phyloP scores from a whole-genome alignment of 306 rosid genomes.

The Carpinus fangiana region DNA sequence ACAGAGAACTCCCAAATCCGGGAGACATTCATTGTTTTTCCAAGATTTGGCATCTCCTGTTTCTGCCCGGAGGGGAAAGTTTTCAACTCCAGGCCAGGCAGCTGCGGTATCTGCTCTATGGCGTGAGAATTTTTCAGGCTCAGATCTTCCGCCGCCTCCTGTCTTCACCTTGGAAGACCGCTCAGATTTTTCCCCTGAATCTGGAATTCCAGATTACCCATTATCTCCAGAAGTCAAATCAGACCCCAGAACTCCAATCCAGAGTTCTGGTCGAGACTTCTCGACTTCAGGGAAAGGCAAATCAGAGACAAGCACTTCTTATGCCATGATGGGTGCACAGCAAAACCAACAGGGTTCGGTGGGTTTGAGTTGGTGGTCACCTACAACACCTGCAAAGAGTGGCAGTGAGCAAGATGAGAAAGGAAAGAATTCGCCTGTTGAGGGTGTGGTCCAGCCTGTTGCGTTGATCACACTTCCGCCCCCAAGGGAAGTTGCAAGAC shows the following conservation, averaged over 20 bases:
- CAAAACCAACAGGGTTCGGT: conserved; percentile 64
- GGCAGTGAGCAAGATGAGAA: conserved; percentile 75
- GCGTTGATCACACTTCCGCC: conserved; percentile 89
- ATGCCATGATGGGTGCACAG: conserved; percentile 65
- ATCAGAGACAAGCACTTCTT: conserved; percentile 78
- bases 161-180: conserved; percentile 88
- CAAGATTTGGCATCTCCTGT: conserved; percentile 94
- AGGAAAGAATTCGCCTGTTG: conserved; percentile 88
- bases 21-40: conserved; percentile 80
- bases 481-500: conserved; percentile 89
- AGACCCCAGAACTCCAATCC: conserved; percentile 60
- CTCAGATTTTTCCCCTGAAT: conserved; percentile 88
- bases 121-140: conserved; percentile 69
- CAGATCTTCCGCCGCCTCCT: conserved; percentile 98
- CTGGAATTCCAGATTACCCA: conserved; percentile 83
- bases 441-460: conserved; percentile 89
- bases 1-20: conserved; percentile 75
- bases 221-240: conserved; percentile 79
- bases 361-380: conserved; percentile 78
- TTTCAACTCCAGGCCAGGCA: conserved; percentile 84
- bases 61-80: conserved; percentile 68
- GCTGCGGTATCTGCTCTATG: conserved; percentile 79
- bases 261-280: conserved; percentile 53
- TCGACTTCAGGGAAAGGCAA: conserved; percentile 56
- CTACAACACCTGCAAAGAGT: conserved; percentile 73